Conservation (phyloP, 495 filamentous ascomycete species). For the Haplographium delicatum region DNA sequence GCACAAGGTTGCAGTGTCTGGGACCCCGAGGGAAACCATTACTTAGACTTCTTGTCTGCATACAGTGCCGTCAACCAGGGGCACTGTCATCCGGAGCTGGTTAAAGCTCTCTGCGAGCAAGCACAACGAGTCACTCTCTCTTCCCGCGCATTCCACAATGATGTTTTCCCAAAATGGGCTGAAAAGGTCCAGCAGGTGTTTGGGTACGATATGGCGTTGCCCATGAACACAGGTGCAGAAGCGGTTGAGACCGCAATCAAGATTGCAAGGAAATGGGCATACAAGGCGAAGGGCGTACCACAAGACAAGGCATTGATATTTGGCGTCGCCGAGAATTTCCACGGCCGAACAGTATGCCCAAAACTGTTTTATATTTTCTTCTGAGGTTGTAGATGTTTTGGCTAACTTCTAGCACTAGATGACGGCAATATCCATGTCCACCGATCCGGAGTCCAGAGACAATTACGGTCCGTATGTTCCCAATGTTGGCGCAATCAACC, state of each 20-base stretch:
- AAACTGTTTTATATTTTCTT: too few relatives aligned
- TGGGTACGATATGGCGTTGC: constrained; percentile 97
- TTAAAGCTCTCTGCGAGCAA: constrained; percentile 85
- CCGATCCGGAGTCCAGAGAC: constrained; percentile 89
- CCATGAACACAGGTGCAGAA: constrained; percentile 98
- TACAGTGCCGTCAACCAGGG: constrained; percentile 99
- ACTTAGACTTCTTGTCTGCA: constrained; percentile 96
- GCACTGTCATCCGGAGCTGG: constrained; percentile 94
- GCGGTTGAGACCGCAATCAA: constrained; percentile 98
- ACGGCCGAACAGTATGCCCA: constrained; percentile 87
- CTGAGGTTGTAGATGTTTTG: constrained; percentile 15
- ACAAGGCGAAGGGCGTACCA: constrained; percentile 90
- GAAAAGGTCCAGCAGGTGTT: constrained; percentile 82
- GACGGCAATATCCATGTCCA: constrained; percentile 89
- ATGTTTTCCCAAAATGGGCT: constrained; percentile 96
- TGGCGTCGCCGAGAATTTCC: constrained; percentile 87
- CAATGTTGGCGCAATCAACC: constrained; percentile 71
- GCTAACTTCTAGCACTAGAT: constrained; percentile 52
- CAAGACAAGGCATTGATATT: constrained; percentile 80
- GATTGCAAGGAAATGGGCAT: constrained; percentile 97
- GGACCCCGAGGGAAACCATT: constrained; percentile 96
- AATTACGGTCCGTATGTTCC: constrained; percentile 97
- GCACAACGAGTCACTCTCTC: constrained; percentile 87
- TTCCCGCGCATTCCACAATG: constrained; percentile 96
- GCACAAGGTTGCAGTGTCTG: constrained; percentile 83